These are phyloP conservation scores for Bonia amplexicaulis DNA, from an alignment of 176 grass and related monocot genomes.

Conservation along the genomic window DNA sequence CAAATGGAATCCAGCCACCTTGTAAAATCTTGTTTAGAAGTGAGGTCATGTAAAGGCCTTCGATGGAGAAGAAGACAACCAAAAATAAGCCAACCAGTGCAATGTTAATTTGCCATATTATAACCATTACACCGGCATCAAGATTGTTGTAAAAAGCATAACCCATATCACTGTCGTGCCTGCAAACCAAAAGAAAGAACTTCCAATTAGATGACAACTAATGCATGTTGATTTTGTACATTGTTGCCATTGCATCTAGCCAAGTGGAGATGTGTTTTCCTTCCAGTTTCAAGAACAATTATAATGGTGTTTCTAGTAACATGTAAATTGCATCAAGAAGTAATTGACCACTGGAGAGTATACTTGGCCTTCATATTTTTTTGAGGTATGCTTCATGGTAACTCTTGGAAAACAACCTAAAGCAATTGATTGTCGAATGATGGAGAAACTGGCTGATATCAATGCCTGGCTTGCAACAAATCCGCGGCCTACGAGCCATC, in stretches of 20 bases:
- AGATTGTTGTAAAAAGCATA: conserved; percentile 78
- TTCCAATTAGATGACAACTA: background rate
- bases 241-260: conserved; percentile 1
- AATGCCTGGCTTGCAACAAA: conserved; percentile 74
- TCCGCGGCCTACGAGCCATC: too few species aligned
- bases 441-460: conserved; percentile 83
- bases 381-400: conserved; percentile 76
- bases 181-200: conserved; percentile 27
- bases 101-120: conserved; percentile 53
- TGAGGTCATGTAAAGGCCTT: conserved; percentile 66
- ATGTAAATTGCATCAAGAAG: conserved; percentile 36
- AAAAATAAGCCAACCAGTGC: conserved; percentile 38
- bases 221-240: background rate
- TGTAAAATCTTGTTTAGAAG: conserved; percentile 61
- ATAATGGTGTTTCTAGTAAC: background rate
- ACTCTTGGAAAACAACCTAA: conserved; percentile 82
- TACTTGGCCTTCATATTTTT: conserved; percentile 67
- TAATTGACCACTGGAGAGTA: conserved; percentile 75
- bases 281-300: background rate
- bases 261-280: background rate
- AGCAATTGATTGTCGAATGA: conserved; percentile 72
- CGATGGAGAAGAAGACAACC: conserved; percentile 32
- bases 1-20: conserved; percentile 89
- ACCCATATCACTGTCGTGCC: conserved; percentile 88
- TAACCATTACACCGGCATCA: conserved; percentile 63